Percentiles rank a stretch among this genome's conserved stretches.
Evolutionary conservation across 1,139 yeast species (phyloP).

Genomic region (Torulaspora globosa): DNA sequence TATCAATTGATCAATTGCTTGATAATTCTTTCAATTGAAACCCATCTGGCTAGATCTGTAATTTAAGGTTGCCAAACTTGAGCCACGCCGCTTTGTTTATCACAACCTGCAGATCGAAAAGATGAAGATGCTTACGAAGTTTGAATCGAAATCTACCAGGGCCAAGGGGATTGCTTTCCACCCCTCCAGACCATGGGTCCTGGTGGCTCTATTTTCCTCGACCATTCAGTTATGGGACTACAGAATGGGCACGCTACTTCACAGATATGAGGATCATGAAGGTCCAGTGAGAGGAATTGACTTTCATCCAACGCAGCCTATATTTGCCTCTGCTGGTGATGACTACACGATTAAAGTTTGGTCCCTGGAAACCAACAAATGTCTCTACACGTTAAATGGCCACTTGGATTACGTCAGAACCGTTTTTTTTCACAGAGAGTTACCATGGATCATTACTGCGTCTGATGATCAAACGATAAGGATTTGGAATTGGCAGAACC

Average conservation of each 20-base stretch:
- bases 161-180: conserved; percentile 99
- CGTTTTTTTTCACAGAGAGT: conserved; percentile 89
- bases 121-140: conserved; percentile 97
- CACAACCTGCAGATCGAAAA: conserved; percentile 28
- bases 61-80: neutral
- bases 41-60: conserved; percentile 1
- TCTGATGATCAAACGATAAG: conserved; percentile 98
- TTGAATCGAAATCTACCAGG: conserved; percentile 97
- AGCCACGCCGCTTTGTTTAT: conserved; percentile 10
- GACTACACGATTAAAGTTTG: conserved; percentile 94
- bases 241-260: conserved; percentile 97
- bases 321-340: conserved; percentile 96
- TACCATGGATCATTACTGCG: conserved; percentile 96
- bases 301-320: conserved; percentile 97
- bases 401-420: conserved; percentile 95
- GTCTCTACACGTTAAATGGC: conserved; percentile 85
- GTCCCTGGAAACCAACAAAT: conserved; percentile 88
- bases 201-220: conserved; percentile 90
- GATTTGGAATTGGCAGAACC: conserved; percentile 99
- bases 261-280: conserved; percentile 94
- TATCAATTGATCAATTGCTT: conserved; percentile 2
- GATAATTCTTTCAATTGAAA: conserved; percentile 2
- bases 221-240: conserved; percentile 98
- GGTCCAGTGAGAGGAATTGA: conserved; percentile 96
- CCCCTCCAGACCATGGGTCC: conserved; percentile 89